Evolutionary conservation across 1,139 yeast genomes (phyloP), one percentile per base, ranked within the genome.

Genomic region (Taiozyma sp.): DNA sequence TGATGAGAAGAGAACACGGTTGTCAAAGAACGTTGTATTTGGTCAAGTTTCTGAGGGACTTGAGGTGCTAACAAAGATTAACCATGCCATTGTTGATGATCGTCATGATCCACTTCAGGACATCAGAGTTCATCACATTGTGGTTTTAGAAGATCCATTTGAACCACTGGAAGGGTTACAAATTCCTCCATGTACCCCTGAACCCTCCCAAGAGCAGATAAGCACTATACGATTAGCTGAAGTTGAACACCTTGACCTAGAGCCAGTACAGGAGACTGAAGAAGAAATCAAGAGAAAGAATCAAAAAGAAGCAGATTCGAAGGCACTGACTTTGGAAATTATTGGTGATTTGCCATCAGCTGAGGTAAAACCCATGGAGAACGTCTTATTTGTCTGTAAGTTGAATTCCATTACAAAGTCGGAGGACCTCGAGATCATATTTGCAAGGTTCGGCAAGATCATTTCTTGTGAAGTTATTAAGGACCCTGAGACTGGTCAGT

Each of bases 301-400:
- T 16, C 70, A 69, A 10, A 63, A 68, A 26, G 75, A 73, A 42
- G 75, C 81, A 1, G 66, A 72, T 26, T 68, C 80, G 1, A 79
- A 78, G 52, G 87, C 88, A 4, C 61, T 83, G 41, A 77, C 88
- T 0, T 67, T 84, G 47, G 88, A 84, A 56, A 67, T 83, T 54
- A 69, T 84, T 44, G 88, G 88, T 0, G 89, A 84, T 57, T 58
- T 83, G n/a, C 83, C 85, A 0, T 71, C 72, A 49, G 82, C 85
- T 5, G 76, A 75, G 22, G 77, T 76, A 29, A 74, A 75, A 54
- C 90, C 90, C 0, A 75, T 81, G 47, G 88, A 85, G 49, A 73
- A 72, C 45, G 80, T 82, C 3, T 61, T 84, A 16, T 84, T 84
- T 60, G 76, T 84, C 2, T 83, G 89, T 56, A 80, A 80, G 56